These are phyloP conservation scores for Curvularia eragrostidis DNA, from an alignment of 2,329 filamentous ascomycete genomes.

Conservation along the genomic window DNA sequence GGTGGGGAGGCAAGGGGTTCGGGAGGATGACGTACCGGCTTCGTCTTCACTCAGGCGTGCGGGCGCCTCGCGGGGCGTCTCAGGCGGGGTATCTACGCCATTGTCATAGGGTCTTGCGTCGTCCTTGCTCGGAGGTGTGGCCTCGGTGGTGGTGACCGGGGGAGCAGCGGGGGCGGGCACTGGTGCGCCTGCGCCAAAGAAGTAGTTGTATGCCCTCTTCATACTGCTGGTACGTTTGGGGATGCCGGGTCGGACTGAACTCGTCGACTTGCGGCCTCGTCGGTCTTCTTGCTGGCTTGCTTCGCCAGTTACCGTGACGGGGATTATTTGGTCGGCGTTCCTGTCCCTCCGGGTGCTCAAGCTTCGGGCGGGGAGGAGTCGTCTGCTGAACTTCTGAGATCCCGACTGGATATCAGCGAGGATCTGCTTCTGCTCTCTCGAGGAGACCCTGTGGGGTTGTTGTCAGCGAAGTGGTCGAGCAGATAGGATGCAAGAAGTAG, in stretches of 20 bases:
- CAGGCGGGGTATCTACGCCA: conserved; percentile 44
- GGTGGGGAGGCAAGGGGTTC: conserved; percentile 16
- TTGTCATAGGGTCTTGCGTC: conserved; percentile 29
- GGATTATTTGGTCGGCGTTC: conserved; percentile 36
- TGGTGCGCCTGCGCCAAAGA: conserved; percentile 42
- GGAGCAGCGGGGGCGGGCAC: conserved; percentile 36
- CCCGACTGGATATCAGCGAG: conserved; percentile 49
- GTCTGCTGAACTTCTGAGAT: conserved; percentile 46
- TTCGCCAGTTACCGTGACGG: conserved; percentile 39
- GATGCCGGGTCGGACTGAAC: conserved; percentile 40
- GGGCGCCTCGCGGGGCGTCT: conserved; percentile 39
- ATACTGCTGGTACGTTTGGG: conserved; percentile 50
- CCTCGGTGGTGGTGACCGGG: conserved; percentile 35
- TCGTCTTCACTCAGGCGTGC: conserved; percentile 22
- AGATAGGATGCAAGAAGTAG: conserved; percentile 9
- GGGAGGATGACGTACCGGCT: conserved; percentile 25
- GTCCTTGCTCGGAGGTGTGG: conserved; percentile 30
- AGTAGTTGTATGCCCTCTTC: conserved; percentile 51
- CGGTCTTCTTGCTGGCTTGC: conserved; percentile 37
- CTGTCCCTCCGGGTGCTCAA: conserved; percentile 33
- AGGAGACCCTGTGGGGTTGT: conserved; percentile 33
- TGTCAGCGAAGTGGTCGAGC: conserved; percentile 17
- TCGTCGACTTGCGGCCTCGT: conserved; percentile 44
- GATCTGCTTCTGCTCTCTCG: conserved; percentile 50
- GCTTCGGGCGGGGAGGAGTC: conserved; percentile 32